These are phyloP conservation scores for Stylonectria norvegica DNA, from an alignment of 2,329 filamentous ascomycete species.

Conservation along the genomic window DNA sequence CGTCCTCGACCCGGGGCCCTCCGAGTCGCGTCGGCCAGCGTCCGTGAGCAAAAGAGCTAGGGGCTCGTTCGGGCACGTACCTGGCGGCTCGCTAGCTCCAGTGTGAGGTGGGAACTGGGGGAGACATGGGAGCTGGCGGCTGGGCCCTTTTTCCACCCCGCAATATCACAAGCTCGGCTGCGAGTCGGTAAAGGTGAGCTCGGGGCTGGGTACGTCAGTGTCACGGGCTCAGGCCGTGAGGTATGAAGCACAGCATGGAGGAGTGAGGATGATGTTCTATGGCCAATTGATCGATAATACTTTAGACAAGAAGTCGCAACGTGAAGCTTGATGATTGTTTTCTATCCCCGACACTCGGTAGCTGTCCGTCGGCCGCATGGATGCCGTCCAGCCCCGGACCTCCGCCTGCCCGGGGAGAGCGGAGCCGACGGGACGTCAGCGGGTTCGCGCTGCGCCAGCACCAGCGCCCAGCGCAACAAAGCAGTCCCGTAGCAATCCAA, in stretches of 20 bases:
- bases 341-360: too few relatives aligned
- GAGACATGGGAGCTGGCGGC: not conserved
- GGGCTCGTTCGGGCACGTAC: not conserved
- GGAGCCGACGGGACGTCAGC: too few relatives aligned
- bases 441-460: too few relatives aligned
- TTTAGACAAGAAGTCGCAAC: too few relatives aligned
- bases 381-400: constrained; percentile 20
- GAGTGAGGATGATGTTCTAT: too few relatives aligned
- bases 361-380: constrained; percentile 23
- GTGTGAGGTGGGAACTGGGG: not conserved
- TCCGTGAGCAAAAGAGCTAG: not conserved
- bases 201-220: too few relatives aligned
- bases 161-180: constrained; percentile 58
- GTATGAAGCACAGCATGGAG: too few relatives aligned
- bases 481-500: too few relatives aligned
- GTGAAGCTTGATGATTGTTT: too few relatives aligned
- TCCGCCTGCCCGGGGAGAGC: constrained; percentile 30
- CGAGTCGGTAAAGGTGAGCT: constrained; percentile 47
- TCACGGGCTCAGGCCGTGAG: too few relatives aligned
- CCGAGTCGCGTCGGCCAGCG: not conserved
- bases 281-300: too few relatives aligned
- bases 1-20: not conserved
- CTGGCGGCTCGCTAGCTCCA: not conserved
- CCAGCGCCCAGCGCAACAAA: too few relatives aligned
- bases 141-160: constrained; percentile 42